phyloP scores from a whole-genome alignment of 2,329 filamentous ascomycete species.

The Aspergillus caelatus region DNA sequence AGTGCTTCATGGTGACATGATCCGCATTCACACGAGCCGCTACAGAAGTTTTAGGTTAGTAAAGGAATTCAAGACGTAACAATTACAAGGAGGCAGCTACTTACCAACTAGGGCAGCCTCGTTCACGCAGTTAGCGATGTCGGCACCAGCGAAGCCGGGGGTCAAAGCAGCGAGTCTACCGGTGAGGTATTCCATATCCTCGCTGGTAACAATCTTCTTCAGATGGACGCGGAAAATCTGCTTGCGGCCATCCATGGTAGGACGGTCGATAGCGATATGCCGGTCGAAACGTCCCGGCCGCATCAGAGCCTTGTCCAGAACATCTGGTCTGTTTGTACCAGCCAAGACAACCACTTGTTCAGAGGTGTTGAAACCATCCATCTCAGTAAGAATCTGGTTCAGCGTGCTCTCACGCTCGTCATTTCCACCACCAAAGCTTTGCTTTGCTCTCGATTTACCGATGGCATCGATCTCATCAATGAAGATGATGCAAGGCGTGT shows the following conservation, averaged over 20 bases:
- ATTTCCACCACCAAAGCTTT: constrained; percentile 84
- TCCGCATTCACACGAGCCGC: constrained; percentile 82
- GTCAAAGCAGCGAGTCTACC: constrained; percentile 90
- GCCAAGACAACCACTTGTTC: constrained; percentile 97
- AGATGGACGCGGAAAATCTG: constrained; percentile 96
- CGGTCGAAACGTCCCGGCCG: constrained; percentile 95
- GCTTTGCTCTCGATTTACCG: constrained; percentile 83
- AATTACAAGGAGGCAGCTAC: constrained; percentile 31
- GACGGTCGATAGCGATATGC: constrained; percentile 91
- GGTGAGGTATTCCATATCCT: constrained; percentile 83
- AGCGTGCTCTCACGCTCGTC: constrained; percentile 96
- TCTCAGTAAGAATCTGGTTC: constrained; percentile 97
- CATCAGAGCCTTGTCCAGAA: constrained; percentile 94
- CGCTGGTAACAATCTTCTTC: constrained; percentile 89
- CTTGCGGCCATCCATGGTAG: constrained; percentile 94
- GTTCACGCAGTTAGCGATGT: constrained; percentile 98
- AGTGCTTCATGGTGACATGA: constrained; percentile 83
- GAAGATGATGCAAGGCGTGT: constrained; percentile 97
- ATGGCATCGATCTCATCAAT: constrained; percentile 99
- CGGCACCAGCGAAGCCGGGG: constrained; percentile 93
- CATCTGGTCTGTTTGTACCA: constrained; percentile 92
- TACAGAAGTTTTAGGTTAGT: constrained; percentile 42
- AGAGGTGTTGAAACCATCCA: constrained; percentile 98
- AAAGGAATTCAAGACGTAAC: constrained; percentile 4
- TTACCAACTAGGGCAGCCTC: constrained; percentile 94